phyloP scores from a whole-genome alignment of 371 early-diverging fungal species.

The Mucor indicus region DNA sequence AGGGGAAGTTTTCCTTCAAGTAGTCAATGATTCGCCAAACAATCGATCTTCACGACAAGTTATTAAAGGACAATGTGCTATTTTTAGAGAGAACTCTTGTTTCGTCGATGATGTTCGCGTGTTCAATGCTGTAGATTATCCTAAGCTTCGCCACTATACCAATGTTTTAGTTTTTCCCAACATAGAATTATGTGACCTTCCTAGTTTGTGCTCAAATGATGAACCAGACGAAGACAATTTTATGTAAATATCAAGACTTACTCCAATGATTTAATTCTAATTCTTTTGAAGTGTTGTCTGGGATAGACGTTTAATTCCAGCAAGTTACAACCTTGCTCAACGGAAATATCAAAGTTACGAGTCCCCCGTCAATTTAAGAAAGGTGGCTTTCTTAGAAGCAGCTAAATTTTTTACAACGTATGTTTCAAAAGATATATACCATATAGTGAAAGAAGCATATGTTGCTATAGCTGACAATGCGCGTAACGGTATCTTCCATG shows the following conservation, averaged over 20 bases:
- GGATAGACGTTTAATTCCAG: conserved; percentile 59
- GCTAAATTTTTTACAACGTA: conserved; percentile 17
- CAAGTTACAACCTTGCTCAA: background rate
- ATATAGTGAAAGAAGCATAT: conserved; percentile 6
- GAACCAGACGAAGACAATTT: conserved; percentile 80
- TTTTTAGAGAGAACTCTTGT: conserved; percentile 66
- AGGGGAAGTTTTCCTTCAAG: conserved; percentile 63
- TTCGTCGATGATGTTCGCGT: conserved; percentile 79
- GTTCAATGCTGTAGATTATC: conserved; percentile 59
- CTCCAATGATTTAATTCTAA: background rate
- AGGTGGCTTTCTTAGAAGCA: conserved; percentile 7
- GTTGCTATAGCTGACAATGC: conserved; percentile 9
- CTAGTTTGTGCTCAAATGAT: conserved; percentile 73
- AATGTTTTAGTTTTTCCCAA: conserved; percentile 81
- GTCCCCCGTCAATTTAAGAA: background rate
- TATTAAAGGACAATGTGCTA: conserved; percentile 46
- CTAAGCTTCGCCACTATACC: conserved; percentile 51
- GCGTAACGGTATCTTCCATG: conserved; percentile 5
- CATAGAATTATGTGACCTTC: conserved; percentile 62
- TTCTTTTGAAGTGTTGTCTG: conserved; percentile 50
- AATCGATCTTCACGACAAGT: conserved; percentile 8
- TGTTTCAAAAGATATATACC: conserved; percentile 11
- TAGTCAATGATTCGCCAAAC: background rate
- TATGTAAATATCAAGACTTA: conserved; percentile 18
- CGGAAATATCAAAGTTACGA: background rate